Evolutionary conservation across 768 basidiomycete species (phyloP), one percentile per base, ranked within the genome.

Genomic region (Tremella mesenterica): DNA sequence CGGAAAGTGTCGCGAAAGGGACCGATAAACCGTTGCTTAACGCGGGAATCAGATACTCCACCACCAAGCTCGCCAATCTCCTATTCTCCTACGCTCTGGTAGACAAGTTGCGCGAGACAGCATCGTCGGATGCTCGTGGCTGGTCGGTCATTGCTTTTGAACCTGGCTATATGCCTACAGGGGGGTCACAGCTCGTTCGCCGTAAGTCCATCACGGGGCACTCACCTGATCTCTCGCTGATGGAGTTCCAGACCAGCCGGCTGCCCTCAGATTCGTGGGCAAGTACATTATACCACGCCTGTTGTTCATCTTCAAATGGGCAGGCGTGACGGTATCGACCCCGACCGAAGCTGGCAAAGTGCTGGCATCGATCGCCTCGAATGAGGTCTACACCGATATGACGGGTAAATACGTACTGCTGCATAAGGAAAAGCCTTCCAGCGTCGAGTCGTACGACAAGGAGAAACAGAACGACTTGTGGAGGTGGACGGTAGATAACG

Each of bases 41-140:
- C 18, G 41, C n/a, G 18, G 8, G 18, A 8, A 20, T 20, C 18
- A 43, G 46, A 27, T 58, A 58, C 28, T 43, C n/a, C 6, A 9
- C 26, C 25, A 43, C 57, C 5, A 58, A 58, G 33, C 30, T 54
- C 16, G 25, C 26, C 29, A 39, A 54, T 20, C 10, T 54, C 13
- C 47, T 58, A 36, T 58, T 53, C 41, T 39, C 53, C 28, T 53
- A 58, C 44, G 52, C 52, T 18, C 21, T 58, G 12, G 41, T n/a
- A 28, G 13, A 46, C 38, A 41, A 14, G 23, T n/a, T 23, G 4
- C 47, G 34, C 47, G 47, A 48, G 18, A 27, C 18, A 14, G 52
- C 36, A 14, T 26, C 46, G 28, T 36, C 16, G 10, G 18, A 9
- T 25, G 34, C 16, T 14, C 51, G 51, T 23, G 26, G 14, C 6